phyloP scores from a whole-genome alignment of 176 grass and related monocot genomes.

The Puya raimondii region DNA sequence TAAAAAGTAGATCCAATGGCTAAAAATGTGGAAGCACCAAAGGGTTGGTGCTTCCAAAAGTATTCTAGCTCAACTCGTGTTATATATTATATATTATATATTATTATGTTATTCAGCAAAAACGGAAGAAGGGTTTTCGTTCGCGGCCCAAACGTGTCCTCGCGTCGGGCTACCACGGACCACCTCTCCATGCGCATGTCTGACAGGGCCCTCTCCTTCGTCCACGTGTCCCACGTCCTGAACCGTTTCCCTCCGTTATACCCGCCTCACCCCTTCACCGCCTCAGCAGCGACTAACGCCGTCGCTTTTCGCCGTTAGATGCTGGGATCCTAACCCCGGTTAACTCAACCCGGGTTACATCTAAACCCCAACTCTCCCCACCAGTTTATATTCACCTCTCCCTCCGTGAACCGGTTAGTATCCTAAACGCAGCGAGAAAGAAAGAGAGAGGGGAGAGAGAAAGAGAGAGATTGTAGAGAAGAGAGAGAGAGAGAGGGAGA shows the following conservation, averaged over 20 bases:
- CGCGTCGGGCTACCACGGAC: not conserved
- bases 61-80: too few species aligned
- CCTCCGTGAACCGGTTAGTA: not conserved
- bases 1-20: too few species aligned
- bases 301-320: too few species aligned
- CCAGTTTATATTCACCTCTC: not conserved
- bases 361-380: not conserved
- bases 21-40: too few species aligned
- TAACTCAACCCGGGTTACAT: conserved; percentile 46
- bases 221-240: conserved; percentile 31
- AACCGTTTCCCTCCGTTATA: conserved; percentile 4
- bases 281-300: too few species aligned
- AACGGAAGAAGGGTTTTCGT: not conserved
- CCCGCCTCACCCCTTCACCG: not conserved
- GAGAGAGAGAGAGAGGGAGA: not conserved
- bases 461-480: not conserved
- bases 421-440: not conserved
- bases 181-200: conserved; percentile 37
- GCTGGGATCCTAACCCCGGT: conserved; percentile 11
- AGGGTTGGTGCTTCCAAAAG: too few species aligned
- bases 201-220: not conserved
- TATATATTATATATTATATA: too few species aligned
- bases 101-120: too few species aligned
- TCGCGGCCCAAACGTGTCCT: conserved; percentile 49
- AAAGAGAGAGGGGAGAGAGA: not conserved